Base-by-base conservation (phyloP, 768 basidiomycete genomes). In the Hericium coralloides region DNA sequence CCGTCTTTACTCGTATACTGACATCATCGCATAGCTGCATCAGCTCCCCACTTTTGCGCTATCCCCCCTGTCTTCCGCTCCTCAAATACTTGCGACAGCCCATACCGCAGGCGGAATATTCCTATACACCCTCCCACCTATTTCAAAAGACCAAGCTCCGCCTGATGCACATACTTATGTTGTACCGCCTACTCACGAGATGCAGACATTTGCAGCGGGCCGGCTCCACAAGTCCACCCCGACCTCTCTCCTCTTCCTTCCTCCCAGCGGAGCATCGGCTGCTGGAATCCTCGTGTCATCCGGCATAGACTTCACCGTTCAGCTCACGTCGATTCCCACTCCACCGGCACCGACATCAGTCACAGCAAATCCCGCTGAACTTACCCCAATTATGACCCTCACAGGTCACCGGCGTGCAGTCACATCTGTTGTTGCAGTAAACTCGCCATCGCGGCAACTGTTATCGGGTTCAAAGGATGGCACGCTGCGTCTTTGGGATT, bases 71-170 rank as follows among this genome's bases (percentile, higher is more conserved):
- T 52, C 52, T 4, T 20, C 52, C 52, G 1, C 37, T 17, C 22
- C 52, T n/a, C 49, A 37, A 8, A 39, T 57, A 15, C 55, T 63
- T 12, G 58, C 60, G 9, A 61, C 62, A 17, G 60, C 53, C 38
- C 22, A 62, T 17, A 49, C 58, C n/a, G 62, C 62, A 37, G 62
- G 62, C 41, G 56, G 60, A 10, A 31, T 63, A 14, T 63, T 60
- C 0, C 52, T 60, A 31, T 63, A 61, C 52, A 20, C 25, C 41
- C 52, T 50, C 31, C 60, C 57, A 1, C 57, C 41, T 14, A 18
- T 51, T 7, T 47, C 60, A 6, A 18, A 43, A 2, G 17, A 37
- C 9, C 12, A 43, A 5, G 38, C 47, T 12, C 36, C 52, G 12
- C 31, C 31, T 9, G 17, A 12, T 37, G 15, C 48, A 14, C 14